Evolutionary conservation across 805 yeast species (phyloP), one percentile per base, ranked within the genome.

Genomic region (Saccharomycopsis schoenii): DNA sequence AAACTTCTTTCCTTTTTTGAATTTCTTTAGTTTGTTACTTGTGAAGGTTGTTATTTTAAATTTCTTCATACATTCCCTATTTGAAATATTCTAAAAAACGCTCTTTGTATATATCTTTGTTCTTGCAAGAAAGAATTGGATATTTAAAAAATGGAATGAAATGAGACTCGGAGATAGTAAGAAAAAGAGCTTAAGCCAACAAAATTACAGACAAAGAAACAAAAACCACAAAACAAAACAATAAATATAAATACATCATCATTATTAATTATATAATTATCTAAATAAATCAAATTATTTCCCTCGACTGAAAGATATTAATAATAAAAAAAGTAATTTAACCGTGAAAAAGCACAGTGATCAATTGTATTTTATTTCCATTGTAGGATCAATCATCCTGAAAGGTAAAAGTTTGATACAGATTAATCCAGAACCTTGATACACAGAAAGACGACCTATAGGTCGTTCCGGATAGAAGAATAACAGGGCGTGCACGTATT

Each of bases 261-360:
- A 47, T 25, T 47, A 47, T 47, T 24, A 47, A 47, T 47, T 47
- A 47, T 47, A 47, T 47, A 47, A 47, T 47, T 47, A 47, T 47
- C 52, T 47, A 47, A 47, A 47, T 47, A 47, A 47, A 47, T 47
- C 52, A 47, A 24, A 47, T 47, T 47, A 47, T 47, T 24, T 47
- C 21, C 52, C 52, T 21, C 21, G 19, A 14, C 15, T 19, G 34
- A 47, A 47, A 47, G 52, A 19, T 47, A 47, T 19, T 21, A 21
- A 21, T 25, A 24, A 10, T 21, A 47, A 43, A 19, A 15, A 19
- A 19, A 19, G 11, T 37, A 37, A 4, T 41, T 39, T 4, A 15
- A 2, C 17, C 43, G 14, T 14, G 5, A 40, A 40, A 40, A 12
- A 14, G 17, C 34, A 29, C 34, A 3, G 3, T 29, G 34, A 6